A percentile compares a stretch with the other conserved stretches of the same genome.
phyloP scores from a whole-genome alignment of 768 basidiomycete species.

The Lactifluus hygrophoroides region DNA sequence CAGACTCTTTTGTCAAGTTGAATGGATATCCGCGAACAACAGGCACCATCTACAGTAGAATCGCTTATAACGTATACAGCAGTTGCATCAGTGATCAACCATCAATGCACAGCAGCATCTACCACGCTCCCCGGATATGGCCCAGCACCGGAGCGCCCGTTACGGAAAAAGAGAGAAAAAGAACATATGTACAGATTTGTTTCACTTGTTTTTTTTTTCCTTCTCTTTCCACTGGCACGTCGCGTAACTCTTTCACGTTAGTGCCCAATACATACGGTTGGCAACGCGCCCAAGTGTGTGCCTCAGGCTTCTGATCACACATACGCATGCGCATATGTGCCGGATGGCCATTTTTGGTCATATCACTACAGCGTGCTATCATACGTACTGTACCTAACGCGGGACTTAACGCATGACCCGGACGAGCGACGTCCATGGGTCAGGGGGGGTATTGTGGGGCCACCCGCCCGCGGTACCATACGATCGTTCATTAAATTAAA shows the following conservation, averaged over 20 bases:
- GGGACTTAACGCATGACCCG: neutral
- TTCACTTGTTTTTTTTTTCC: neutral
- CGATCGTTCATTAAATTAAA: slow-evolving; percentile 3
- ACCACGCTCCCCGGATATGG: neutral
- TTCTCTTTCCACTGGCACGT: too few relatives aligned
- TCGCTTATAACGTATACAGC: neutral
- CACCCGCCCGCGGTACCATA: neutral
- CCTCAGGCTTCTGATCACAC: too few relatives aligned
- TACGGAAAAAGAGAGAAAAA: neutral
- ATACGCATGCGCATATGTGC: neutral
- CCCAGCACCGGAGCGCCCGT: neutral
- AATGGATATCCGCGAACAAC: neutral
- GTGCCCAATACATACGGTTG: too few relatives aligned
- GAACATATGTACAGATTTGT: neutral
- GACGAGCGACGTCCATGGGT: neutral
- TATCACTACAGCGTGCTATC: neutral
- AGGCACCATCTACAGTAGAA: neutral
- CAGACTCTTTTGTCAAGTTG: neutral
- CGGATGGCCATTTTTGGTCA: neutral
- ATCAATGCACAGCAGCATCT: neutral
- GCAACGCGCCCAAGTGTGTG: neutral
- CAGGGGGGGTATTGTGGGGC: neutral
- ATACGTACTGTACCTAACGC: neutral
- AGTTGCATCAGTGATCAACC: neutral
- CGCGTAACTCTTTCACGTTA: too few relatives aligned